Percentiles rank a stretch among this genome's conserved stretches.
These are phyloP conservation scores for Ceratobasidium theobromae DNA, from an alignment of 1,284 basidiomycete species.

Conservation along the genomic window DNA sequence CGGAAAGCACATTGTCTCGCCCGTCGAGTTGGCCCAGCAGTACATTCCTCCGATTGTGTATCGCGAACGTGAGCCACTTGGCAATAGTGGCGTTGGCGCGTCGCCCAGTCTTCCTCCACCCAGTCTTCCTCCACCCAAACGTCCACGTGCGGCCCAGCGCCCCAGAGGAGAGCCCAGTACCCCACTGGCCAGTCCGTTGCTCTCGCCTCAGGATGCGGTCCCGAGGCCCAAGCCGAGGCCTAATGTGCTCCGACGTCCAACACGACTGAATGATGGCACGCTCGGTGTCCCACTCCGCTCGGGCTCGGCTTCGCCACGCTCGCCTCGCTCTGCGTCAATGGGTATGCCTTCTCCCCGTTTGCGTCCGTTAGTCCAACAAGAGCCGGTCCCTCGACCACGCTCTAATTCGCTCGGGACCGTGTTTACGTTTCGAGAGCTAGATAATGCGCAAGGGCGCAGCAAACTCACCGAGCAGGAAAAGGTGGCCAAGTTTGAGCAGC, in stretches of 20 bases:
- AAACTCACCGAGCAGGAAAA: slow-evolving; percentile 34
- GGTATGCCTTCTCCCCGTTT: slow-evolving; percentile 16
- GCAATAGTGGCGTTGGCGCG: neutral
- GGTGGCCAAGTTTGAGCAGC: slow-evolving; percentile 33
- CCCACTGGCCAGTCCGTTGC: neutral
- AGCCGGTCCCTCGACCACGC: neutral
- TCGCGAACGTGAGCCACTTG: neutral
- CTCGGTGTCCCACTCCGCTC: neutral
- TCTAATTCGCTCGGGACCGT: slow-evolving; percentile 26
- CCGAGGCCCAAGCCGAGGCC: slow-evolving; percentile 13
- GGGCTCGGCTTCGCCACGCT: neutral
- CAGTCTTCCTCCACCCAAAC: slow-evolving; percentile 16
- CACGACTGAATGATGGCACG: neutral
- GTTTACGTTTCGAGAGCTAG: slow-evolving; percentile 23
- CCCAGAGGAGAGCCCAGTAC: slow-evolving; percentile 1
- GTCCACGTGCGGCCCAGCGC: neutral
- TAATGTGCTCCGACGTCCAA: slow-evolving; percentile 15
- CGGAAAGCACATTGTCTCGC: slow-evolving; percentile 28
- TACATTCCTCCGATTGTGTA: neutral
- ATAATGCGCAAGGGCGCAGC: neutral
- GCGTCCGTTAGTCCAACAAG: neutral
- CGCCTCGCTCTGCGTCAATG: slow-evolving; percentile 23
- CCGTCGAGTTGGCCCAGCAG: slow-evolving; percentile 16
- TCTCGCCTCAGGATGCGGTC: neutral
- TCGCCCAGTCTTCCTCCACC: slow-evolving; percentile 10